Evolutionary conservation across 2,329 filamentous ascomycete genomes (phyloP), one percentile per base, ranked within the genome.

Genomic region (Aspergillus fischeri): DNA sequence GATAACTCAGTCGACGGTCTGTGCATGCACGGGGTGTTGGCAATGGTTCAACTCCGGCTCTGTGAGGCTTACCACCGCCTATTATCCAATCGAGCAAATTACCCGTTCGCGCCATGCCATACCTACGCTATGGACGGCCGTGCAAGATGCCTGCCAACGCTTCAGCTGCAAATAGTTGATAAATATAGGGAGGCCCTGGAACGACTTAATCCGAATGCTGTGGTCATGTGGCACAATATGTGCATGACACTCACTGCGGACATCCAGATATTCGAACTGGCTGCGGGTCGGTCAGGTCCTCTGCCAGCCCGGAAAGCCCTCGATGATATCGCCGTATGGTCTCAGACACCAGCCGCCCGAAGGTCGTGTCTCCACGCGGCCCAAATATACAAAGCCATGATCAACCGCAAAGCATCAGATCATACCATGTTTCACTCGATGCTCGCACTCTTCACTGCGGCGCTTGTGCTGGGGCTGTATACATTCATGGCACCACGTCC

Each of bases 201-300:
- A 14, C 72, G 69, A 2, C 72, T 79, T 25, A 79, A 80, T 52
- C 73, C 81, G 2, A 83, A 83, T 51, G 78, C 78, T 3, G 66
- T 78, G 1, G 72, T 82, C 3, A 74, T 81, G 41, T 83, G 81
- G 81, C 80, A 83, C 60, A 77, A 78, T 47, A 77, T 81, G 53
- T 81, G 78, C 61, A 80, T 82, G 74, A 77, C 76, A 61, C 73
- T 83, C 2, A 78, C 79, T 0, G 76, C 80, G 3, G 81, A 83
- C 55, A 75, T 81, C 8, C 78, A 80, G 50, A 77, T 81, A 28
- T 83, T 83, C 55, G 79, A 83, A 55, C 68, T 81, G 17, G 80
- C 80, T 4, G 80, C 80, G 10, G 80, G 80, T 4, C 78, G 80
- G 42, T 71, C 75, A 3, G 81, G 80, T 3, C 75, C 80, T 0